Evolutionary conservation across 2,329 filamentous ascomycete species (phyloP).

Genomic region (Aspergillus sp.): DNA sequence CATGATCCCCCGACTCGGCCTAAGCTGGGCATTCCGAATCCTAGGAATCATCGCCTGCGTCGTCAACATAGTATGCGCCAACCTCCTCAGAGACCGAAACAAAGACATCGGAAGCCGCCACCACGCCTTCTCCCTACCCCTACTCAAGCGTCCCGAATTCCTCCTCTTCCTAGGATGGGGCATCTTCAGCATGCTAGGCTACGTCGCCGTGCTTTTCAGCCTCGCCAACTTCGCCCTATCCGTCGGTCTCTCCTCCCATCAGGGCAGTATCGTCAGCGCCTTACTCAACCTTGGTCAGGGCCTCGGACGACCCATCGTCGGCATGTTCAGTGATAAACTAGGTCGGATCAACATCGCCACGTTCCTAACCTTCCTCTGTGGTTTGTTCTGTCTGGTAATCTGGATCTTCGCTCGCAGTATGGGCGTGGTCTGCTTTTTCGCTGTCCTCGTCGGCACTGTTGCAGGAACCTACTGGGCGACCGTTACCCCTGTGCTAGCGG

Average conservation of each 20-base stretch:
- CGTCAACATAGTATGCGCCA: conserved; percentile 55
- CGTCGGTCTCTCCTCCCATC: conserved; percentile 60
- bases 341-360: conserved; percentile 65
- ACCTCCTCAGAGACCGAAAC: conserved; percentile 61
- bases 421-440: conserved; percentile 61
- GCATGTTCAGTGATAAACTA: conserved; percentile 62
- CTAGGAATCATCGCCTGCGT: conserved; percentile 58
- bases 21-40: conserved; percentile 63
- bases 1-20: conserved; percentile 58
- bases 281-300: conserved; percentile 65
- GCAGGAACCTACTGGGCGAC: conserved; percentile 63
- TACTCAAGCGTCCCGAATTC: conserved; percentile 59
- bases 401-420: conserved; percentile 64
- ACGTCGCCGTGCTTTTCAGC: conserved; percentile 65
- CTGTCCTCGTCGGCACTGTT: conserved; percentile 59
- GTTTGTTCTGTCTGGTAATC: conserved; percentile 60
- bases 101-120: conserved; percentile 56
- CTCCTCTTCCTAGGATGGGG: conserved; percentile 61
- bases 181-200: conserved; percentile 64
- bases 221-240: conserved; percentile 63
- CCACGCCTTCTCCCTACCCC: conserved; percentile 54
- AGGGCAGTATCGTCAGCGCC: conserved; percentile 63
- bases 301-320: conserved; percentile 59
- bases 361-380: conserved; percentile 56
- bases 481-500: conserved; percentile 60